These are phyloP conservation scores for Fusarium torreyae DNA, from an alignment of 2,329 filamentous ascomycete genomes.

Conservation along the genomic window DNA sequence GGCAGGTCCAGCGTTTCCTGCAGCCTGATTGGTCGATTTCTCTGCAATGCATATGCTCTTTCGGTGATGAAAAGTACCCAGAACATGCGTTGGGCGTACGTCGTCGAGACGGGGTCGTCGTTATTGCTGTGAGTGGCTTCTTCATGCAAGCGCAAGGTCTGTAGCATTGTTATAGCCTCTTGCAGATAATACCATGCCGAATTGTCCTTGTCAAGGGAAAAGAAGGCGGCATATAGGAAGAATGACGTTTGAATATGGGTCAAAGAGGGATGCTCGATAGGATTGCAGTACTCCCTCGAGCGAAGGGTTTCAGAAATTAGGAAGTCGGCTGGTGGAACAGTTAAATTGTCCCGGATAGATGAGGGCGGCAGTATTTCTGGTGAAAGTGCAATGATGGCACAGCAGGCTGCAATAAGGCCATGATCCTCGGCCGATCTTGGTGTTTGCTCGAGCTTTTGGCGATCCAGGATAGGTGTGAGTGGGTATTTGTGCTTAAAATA, in stretches of 20 bases:
- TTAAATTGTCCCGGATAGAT: conserved; percentile 6
- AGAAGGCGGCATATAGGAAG: conserved; percentile 52
- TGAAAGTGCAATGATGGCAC: conserved; percentile 50
- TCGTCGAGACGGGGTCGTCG: conserved; percentile 13
- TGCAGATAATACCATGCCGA: conserved; percentile 53
- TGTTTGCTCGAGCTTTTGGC: conserved; percentile 27
- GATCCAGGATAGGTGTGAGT: conserved; percentile 53
- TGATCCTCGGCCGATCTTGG: conserved; percentile 44
- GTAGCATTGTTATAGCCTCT: conserved; percentile 51
- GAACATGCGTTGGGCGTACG: conserved; percentile 48
- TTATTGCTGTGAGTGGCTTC: conserved; percentile 44
- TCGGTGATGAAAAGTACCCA: conserved; percentile 55
- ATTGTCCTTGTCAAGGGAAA: conserved; percentile 53
- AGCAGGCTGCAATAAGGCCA: conserved; percentile 49
- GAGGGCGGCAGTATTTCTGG: conserved; percentile 46
- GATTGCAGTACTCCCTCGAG: conserved; percentile 44
- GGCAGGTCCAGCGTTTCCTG: conserved; percentile 47
- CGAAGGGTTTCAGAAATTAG: conserved; percentile 51
- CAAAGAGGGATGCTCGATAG: conserved; percentile 49
- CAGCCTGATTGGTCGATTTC: conserved; percentile 51
- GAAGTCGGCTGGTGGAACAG: conserved; percentile 40
- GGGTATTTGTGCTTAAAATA: conserved; percentile 56
- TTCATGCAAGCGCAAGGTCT: conserved; percentile 51
- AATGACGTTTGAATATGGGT: conserved; percentile 53
- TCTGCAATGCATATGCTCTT: conserved; percentile 52